Conservation (phyloP, 73 alveolate genomes). For the Effrenium voratum region DNA sequence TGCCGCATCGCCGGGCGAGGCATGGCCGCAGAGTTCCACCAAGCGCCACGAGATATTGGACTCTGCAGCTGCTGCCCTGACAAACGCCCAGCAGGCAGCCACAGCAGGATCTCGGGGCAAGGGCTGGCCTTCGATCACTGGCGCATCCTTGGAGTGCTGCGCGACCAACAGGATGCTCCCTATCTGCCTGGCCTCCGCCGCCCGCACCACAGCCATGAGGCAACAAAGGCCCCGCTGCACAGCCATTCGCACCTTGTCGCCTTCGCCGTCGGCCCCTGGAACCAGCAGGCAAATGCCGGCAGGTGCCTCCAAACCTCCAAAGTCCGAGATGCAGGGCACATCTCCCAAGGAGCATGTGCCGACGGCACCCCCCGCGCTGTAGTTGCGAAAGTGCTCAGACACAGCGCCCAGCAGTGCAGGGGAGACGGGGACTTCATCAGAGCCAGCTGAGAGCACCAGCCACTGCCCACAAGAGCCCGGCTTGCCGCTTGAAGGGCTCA, state of each 20-base stretch:
- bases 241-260: conserved; percentile 34
- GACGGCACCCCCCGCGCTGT: conserved; percentile 14
- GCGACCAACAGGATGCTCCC: conserved; percentile 55
- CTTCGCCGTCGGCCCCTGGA: conserved; percentile 42
- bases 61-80: conserved; percentile 69
- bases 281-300: conserved; percentile 38
- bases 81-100: conserved; percentile 64
- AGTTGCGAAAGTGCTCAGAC: not conserved
- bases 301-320: conserved; percentile 53
- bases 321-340: conserved; percentile 14
- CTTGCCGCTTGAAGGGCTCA: not conserved
- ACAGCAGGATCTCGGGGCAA: conserved; percentile 51
- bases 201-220: conserved; percentile 45
- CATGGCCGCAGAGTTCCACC: conserved; percentile 62
- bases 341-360: conserved; percentile 54
- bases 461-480: conserved; percentile 40
- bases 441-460: conserved; percentile 65
- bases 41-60: conserved; percentile 48
- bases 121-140: not conserved
- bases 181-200: conserved; percentile 34
- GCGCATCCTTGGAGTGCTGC: conserved; percentile 10
- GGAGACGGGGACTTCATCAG: conserved; percentile 21
- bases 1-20: conserved; percentile 56
- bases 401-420: not conserved
- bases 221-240: conserved; percentile 48